Evolutionary conservation across 2,329 filamentous ascomycete genomes (phyloP), one percentile per base, ranked within the genome.

Genomic region (Fusarium tanahbumbuense): DNA sequence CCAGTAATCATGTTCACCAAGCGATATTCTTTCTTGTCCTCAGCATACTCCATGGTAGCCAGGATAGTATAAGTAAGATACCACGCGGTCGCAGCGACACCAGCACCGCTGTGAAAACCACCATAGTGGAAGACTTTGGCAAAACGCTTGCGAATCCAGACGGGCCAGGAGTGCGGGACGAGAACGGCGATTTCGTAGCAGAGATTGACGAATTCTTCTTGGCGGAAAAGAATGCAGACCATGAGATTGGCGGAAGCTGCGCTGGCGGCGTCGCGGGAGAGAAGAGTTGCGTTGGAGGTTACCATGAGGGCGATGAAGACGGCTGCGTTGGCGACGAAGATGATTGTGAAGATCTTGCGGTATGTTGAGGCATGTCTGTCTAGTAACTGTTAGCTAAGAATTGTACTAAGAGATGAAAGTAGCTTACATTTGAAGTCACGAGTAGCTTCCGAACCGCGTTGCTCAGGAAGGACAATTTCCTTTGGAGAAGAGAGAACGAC

Each of bases 191-290:
- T 58, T 11, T 64, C 61, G 32, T 64, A 64, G n/a, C 61, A 64
- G 2, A 64, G 25, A 1, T 64, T 64, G 9, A 64, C 52, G 5
- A 64, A 64, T 25, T 64, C 61, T 12, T 64, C 61, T 34, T 64
- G 61, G 1, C 61, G 61, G 16, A 64, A 64, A 0, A 64, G n/a
- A 8, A 64, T 64, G 28, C 61, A 64, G 11, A 64, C 52, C 61
- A 64, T 64, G 16, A 64, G 61, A 5, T 64, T 64, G 23, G 61
- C 61, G 5, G 61, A 64, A 15, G 61, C 61, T 6, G 61, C 60
- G 11, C 61, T 64, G 11, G 52, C 61, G 8, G 60, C 61, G 23
- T 64, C 60, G 22, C 27, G 63, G 4, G 61, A 58, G 0, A 64
- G 12, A 1, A 48, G 18, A 1, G 18, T 4, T 2, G 15, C 11